Conservation (phyloP, 108 stramenopile genomes). For the Aurantiochytrium sp. region DNA sequence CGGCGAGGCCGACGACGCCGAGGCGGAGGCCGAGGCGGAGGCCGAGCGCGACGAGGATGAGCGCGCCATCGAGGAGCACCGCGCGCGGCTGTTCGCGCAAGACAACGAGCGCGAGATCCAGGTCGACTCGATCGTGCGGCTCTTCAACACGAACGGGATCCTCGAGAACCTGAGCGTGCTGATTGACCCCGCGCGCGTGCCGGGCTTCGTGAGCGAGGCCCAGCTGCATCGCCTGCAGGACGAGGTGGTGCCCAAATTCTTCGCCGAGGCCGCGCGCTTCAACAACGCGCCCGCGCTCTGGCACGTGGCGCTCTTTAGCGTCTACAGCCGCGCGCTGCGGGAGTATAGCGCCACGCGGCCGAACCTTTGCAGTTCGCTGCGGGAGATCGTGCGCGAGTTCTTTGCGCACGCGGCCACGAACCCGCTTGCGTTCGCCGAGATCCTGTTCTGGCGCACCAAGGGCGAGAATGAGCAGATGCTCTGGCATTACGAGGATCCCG, state of each 20-base stretch:
- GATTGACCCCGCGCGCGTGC: neutral
- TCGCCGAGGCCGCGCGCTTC: neutral
- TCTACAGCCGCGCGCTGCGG: neutral
- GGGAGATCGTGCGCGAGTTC: neutral
- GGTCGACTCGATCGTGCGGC: neutral
- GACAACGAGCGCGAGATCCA: neutral
- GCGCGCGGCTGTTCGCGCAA: neutral
- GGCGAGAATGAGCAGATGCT: conserved; percentile 1
- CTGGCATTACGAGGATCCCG: neutral
- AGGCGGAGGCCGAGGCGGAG: neutral
- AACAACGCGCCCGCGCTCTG: neutral
- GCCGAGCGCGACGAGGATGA: neutral
- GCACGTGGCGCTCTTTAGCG: neutral
- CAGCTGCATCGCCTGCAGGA: neutral
- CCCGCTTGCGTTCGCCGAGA: neutral
- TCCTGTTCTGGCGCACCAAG: neutral
- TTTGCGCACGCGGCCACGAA: neutral
- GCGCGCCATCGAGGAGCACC: neutral
- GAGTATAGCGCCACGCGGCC: neutral
- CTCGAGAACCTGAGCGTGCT: neutral
- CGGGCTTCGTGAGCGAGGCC: neutral
- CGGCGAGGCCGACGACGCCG: neutral
- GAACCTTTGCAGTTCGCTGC: neutral
- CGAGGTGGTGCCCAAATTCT: neutral
- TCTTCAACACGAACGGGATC: neutral